These are phyloP conservation scores for Flaveria brownii DNA, from an alignment of 129 eudicot species.

Conservation along the genomic window DNA sequence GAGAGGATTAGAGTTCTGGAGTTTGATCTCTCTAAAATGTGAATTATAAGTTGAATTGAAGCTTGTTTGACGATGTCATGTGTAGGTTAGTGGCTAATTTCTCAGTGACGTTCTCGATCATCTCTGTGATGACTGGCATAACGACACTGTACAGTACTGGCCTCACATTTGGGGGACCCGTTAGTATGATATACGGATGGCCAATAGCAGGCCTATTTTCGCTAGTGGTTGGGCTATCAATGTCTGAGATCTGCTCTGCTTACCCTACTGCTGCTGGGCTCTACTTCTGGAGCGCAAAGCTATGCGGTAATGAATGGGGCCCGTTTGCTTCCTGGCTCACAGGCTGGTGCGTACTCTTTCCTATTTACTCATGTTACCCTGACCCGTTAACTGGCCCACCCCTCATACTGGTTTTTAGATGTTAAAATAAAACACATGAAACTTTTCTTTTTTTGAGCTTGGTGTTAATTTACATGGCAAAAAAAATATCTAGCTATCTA, in stretches of 20 bases:
- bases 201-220: constrained; percentile 55
- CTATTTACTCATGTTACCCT: not conserved
- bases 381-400: too few relatives aligned
- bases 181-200: constrained; percentile 70
- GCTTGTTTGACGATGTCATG: not conserved
- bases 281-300: constrained; percentile 77
- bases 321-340: constrained; percentile 79
- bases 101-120: constrained; percentile 57
- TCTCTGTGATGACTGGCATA: constrained; percentile 64
- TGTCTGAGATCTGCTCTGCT: constrained; percentile 85
- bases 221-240: constrained; percentile 54
- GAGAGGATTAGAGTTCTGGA: constrained; percentile 1
- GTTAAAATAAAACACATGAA: too few relatives aligned
- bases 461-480: too few relatives aligned
- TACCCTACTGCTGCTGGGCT: constrained; percentile 76
- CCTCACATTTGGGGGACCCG: constrained; percentile 61
- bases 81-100: constrained; percentile 58
- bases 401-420: not conserved
- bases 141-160: constrained; percentile 55
- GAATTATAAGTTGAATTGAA: not conserved
- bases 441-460: too few relatives aligned
- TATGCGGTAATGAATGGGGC: constrained; percentile 55
- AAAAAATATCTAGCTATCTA: too few relatives aligned
- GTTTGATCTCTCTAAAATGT: not conserved
- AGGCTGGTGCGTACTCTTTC: constrained; percentile 52